These are phyloP conservation scores for Knoxdaviesia capensis DNA, from an alignment of 2,329 filamentous ascomycete species.

Conservation along the genomic window DNA sequence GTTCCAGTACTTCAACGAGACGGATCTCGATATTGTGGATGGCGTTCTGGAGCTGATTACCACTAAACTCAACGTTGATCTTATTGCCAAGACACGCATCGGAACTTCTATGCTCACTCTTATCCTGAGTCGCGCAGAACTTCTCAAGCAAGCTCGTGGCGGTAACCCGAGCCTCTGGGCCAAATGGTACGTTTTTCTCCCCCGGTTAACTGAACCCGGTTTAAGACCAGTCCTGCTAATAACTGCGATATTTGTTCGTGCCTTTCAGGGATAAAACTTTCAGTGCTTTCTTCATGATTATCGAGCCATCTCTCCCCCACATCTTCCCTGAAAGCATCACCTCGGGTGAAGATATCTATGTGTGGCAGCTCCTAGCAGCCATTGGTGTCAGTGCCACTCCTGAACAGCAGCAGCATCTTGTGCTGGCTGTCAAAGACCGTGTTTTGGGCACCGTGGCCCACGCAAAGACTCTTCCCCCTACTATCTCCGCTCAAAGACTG, in stretches of 20 bases:
- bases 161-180: conserved; percentile 55
- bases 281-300: conserved; percentile 65
- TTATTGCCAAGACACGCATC: conserved; percentile 71
- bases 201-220: neutral
- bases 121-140: conserved; percentile 81
- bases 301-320: conserved; percentile 66
- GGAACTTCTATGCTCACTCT: conserved; percentile 83
- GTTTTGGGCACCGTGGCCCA: conserved; percentile 89
- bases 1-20: conserved; percentile 78
- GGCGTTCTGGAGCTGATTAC: conserved; percentile 75
- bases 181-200: conserved; percentile 41
- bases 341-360: conserved; percentile 80
- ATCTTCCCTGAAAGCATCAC: conserved; percentile 88
- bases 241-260: conserved; percentile 7
- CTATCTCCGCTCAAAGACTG: conserved; percentile 66
- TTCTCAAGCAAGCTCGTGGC: conserved; percentile 64
- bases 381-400: conserved; percentile 85
- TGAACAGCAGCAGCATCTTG: conserved; percentile 85
- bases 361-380: conserved; percentile 93
- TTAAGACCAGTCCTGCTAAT: conserved; percentile 8
- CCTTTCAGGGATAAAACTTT: conserved; percentile 48
- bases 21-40: conserved; percentile 75
- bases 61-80: conserved; percentile 62
- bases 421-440: conserved; percentile 90
- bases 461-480: conserved; percentile 71